Evolutionary conservation across 768 basidiomycete species (phyloP), one percentile per base, ranked within the genome.

Genomic region (Leucocoprinus leucothites): DNA sequence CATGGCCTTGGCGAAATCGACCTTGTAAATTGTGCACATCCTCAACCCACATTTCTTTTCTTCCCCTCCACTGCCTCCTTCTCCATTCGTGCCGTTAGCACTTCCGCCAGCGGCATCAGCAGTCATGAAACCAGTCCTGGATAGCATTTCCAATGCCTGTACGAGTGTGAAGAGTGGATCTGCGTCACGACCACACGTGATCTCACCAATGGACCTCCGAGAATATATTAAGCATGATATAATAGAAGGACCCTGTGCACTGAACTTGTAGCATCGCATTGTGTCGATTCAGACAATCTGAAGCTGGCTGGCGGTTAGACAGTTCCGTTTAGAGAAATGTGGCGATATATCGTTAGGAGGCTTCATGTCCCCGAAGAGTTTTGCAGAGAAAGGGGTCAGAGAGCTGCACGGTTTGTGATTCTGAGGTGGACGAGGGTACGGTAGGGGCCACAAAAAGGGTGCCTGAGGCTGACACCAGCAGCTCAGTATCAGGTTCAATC

Each of bases 231-330:
- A 90, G 78, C 73, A 81, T 81, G 71, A 91, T 82, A 65, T 84
- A 87, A 69, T 89, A 86, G 69, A 87, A 87, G 13, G 87, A 85
- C 49, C 88, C 85, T 55, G 72, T 70, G 67, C 89, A 91, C 48
- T 67, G 61, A 28, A 71, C 54, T 1, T 71, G 66, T 11, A 63
- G 36, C 6, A 70, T 73, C 49, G 70, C 59, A 16, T 74, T 64
- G 21, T 64, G 36, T 45, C 61, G 64, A 66, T 82, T 73, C 3
- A 69, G 62, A 64, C 87, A 90, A 9, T 74, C 70, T 0, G 65
- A 55, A 3, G 85, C 76, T 0, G 82, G 77, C 1, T 63, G 19
- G 1, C 82, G 81, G 43, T 69, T 67, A 50, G 76, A 73, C 21
- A 90, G 77, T 41, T 86, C 79, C 9, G 63, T 67, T 1, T 77